phyloP scores from a whole-genome alignment of 768 basidiomycete species.

The Coprinopsis cinerea region DNA sequence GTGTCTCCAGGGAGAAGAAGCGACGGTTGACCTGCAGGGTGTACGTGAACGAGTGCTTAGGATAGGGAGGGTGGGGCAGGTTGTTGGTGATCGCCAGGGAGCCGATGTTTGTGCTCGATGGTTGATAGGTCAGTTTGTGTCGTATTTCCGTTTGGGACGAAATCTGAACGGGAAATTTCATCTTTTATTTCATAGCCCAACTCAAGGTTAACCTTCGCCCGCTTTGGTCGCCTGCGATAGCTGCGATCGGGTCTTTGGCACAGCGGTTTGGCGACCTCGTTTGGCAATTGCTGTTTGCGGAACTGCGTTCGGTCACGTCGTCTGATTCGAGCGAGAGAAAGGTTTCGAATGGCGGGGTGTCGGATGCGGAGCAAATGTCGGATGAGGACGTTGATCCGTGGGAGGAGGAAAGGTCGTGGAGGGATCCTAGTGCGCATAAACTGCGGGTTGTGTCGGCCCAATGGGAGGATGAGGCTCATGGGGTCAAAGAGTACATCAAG shows the following conservation, averaged over 20 bases:
- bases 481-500: slow-evolving; percentile 25
- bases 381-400: slow-evolving; percentile 29
- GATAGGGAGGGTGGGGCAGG: slow-evolving; percentile 65
- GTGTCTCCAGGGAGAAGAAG: slow-evolving; percentile 77
- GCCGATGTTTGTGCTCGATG: slow-evolving; percentile 66
- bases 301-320: slow-evolving; percentile 38
- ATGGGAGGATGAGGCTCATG: slow-evolving; percentile 37
- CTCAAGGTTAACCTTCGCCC: slow-evolving; percentile 92
- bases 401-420: slow-evolving; percentile 77
- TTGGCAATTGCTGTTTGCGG: slow-evolving; percentile 66
- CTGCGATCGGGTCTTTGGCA: slow-evolving; percentile 50
- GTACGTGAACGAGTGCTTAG: slow-evolving; percentile 80
- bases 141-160: not conserved
- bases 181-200: slow-evolving; percentile 48
- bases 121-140: slow-evolving; percentile 53
- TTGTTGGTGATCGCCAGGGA: slow-evolving; percentile 50
- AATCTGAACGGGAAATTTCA: not conserved
- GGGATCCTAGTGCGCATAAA: slow-evolving; percentile 68
- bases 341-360: not conserved
- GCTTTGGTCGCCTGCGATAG: slow-evolving; percentile 77
- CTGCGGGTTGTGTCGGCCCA: slow-evolving; percentile 40
- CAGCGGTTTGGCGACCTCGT: slow-evolving; percentile 60
- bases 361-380: slow-evolving; percentile 9
- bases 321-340: not conserved
- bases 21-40: slow-evolving; percentile 70